A percentile compares a stretch with the other conserved stretches of the same genome.
phyloP scores from a whole-genome alignment of 345 rosid genomes.

The Iberis pinnata region DNA sequence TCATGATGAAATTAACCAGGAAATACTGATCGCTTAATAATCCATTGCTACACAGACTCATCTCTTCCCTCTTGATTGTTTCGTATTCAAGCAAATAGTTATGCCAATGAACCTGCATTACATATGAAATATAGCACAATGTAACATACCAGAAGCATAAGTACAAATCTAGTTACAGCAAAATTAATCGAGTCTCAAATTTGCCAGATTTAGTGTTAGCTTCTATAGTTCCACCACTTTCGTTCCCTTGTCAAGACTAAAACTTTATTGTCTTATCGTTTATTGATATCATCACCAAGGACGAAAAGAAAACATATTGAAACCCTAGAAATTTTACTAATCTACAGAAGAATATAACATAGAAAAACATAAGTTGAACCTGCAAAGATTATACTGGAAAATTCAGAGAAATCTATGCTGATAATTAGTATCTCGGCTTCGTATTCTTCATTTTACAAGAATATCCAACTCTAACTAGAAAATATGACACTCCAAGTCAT shows the following conservation, averaged over 20 bases:
- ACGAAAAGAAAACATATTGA: too few relatives aligned
- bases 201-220: background rate
- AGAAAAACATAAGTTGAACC: too few relatives aligned
- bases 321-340: too few relatives aligned
- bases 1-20: conserved; percentile 51
- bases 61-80: conserved; percentile 15
- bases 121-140: too few relatives aligned
- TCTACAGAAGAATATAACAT: too few relatives aligned
- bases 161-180: background rate
- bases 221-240: too few relatives aligned
- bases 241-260: too few relatives aligned
- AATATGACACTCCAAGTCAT: conserved; percentile 2
- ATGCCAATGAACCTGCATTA: conserved; percentile 23
- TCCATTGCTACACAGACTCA: conserved; percentile 21
- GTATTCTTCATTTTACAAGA: too few relatives aligned
- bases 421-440: background rate
- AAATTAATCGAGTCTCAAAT: background rate
- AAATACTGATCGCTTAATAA: conserved; percentile 37
- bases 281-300: too few relatives aligned
- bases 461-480: background rate
- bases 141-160: conserved; percentile 17
- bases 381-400: background rate
- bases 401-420: background rate
- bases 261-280: too few relatives aligned
- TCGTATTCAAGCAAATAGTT: background rate